Evolutionary conservation across 768 basidiomycete species (phyloP).

Genomic region (Kwoniella pini): DNA sequence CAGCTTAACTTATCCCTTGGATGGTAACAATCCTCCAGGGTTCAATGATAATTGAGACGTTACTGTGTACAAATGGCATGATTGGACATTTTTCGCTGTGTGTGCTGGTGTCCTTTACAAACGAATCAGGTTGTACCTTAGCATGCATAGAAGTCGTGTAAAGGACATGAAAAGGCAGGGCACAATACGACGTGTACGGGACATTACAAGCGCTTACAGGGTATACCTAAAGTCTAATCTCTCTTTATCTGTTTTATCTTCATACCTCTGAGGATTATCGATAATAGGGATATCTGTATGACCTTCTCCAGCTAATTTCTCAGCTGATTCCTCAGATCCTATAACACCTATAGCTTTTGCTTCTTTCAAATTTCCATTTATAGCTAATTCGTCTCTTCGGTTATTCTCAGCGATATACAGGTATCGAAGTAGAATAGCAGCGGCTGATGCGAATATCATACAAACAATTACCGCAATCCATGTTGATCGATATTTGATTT

Average conservation of each 20-base stretch:
- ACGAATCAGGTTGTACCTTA: too few species aligned
- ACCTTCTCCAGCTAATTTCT: slow-evolving; percentile 14
- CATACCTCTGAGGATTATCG: slow-evolving; percentile 18
- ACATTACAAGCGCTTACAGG: slow-evolving; percentile 12
- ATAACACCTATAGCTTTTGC: slow-evolving; percentile 6
- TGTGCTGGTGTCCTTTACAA: too few species aligned
- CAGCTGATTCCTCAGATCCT: slow-evolving; percentile 3
- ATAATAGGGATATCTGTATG: slow-evolving; percentile 18
- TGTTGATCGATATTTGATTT: slow-evolving; percentile 54
- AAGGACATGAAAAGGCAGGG: too few species aligned
- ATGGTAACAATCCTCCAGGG: too few species aligned
- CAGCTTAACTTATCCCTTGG: slow-evolving; percentile 4
- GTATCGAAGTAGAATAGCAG: slow-evolving; percentile 36
- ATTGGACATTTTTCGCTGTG: too few species aligned
- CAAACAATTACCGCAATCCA: slow-evolving; percentile 54
- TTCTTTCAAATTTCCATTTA: neutral
- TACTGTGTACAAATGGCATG: neutral
- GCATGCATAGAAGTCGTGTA: too few species aligned
- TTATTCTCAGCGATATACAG: slow-evolving; percentile 43
- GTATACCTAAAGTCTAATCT: slow-evolving; percentile 42
- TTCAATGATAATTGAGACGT: neutral
- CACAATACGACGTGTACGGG: too few species aligned
- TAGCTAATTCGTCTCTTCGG: slow-evolving; percentile 22
- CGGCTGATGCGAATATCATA: slow-evolving; percentile 44
- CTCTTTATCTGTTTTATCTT: slow-evolving; percentile 48